These are phyloP conservation scores for Luffa acutangula DNA, from an alignment of 306 rosid species.

Conservation along the genomic window DNA sequence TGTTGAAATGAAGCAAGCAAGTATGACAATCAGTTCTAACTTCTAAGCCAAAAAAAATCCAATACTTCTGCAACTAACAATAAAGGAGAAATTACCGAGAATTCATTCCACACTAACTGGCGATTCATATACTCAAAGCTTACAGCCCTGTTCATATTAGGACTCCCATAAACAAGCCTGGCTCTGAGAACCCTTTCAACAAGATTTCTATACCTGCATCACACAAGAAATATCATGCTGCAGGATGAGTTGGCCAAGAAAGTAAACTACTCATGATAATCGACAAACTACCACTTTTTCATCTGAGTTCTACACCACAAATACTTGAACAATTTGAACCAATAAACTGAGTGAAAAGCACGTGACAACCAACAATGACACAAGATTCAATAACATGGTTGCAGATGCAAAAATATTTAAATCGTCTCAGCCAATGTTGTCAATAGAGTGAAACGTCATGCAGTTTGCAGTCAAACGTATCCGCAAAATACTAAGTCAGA, in stretches of 20 bases:
- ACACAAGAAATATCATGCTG: constrained; percentile 10
- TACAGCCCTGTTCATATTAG: constrained; percentile 94
- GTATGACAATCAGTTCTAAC: neutral
- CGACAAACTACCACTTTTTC: neutral
- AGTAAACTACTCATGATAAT: neutral
- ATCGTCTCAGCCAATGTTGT: neutral
- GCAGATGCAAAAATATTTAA: neutral
- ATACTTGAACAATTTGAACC: neutral
- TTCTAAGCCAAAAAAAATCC: neutral
- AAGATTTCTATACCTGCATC: constrained; percentile 80
- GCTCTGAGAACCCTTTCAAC: constrained; percentile 88
- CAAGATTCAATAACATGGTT: neutral
- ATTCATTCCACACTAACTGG: constrained; percentile 98
- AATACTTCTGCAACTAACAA: neutral
- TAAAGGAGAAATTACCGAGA: constrained; percentile 48
- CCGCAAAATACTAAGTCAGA: neutral
- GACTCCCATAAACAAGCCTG: constrained; percentile 95
- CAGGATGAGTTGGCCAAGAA: neutral
- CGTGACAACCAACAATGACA: neutral
- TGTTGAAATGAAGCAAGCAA: neutral
- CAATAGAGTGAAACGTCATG: neutral
- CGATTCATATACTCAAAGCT: constrained; percentile 99
- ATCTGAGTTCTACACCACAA: neutral
- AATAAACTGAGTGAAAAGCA: neutral
- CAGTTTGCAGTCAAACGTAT: neutral